Evolutionary conservation across 208 protist species (phyloP).

Genomic region (Leishmania gerbilli): DNA sequence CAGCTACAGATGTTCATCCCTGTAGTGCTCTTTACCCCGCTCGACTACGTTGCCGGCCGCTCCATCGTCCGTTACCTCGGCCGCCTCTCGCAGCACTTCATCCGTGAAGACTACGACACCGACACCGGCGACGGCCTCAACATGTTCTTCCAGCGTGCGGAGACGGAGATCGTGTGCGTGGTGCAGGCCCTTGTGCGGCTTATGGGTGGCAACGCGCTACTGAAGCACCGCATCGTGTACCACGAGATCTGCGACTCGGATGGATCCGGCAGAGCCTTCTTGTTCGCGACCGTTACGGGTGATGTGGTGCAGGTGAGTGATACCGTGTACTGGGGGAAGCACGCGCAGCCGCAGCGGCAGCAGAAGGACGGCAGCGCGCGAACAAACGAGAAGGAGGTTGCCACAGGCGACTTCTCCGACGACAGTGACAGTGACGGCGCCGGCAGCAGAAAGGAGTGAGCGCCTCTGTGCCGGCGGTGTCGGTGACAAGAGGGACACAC

Average conservation of each 20-base stretch:
- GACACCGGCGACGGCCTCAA: slow-evolving; percentile 43
- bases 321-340: slow-evolving; percentile 14
- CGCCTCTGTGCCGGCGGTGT: neutral
- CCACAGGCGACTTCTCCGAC: neutral
- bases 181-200: slow-evolving; percentile 77
- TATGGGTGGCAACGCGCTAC: slow-evolving; percentile 85
- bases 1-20: slow-evolving; percentile 39
- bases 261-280: slow-evolving; percentile 68
- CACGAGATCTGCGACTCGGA: slow-evolving; percentile 89
- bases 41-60: slow-evolving; percentile 82
- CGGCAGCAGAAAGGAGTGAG: neutral
- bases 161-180: slow-evolving; percentile 79
- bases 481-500: neutral
- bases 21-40: slow-evolving; percentile 67
- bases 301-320: slow-evolving; percentile 78
- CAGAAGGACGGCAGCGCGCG: slow-evolving; percentile 8
- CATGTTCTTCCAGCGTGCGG: slow-evolving; percentile 73
- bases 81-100: slow-evolving; percentile 90
- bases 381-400: slow-evolving; percentile 2
- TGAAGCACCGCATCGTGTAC: slow-evolving; percentile 84
- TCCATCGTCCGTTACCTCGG: slow-evolving; percentile 86
- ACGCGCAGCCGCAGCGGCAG: neutral
- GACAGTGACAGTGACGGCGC: slow-evolving; percentile 11
- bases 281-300: slow-evolving; percentile 87
- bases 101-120: slow-evolving; percentile 82